Evolutionary conservation across 176 grass and related monocot genomes (phyloP).

Genomic region (Carex littledalei): DNA sequence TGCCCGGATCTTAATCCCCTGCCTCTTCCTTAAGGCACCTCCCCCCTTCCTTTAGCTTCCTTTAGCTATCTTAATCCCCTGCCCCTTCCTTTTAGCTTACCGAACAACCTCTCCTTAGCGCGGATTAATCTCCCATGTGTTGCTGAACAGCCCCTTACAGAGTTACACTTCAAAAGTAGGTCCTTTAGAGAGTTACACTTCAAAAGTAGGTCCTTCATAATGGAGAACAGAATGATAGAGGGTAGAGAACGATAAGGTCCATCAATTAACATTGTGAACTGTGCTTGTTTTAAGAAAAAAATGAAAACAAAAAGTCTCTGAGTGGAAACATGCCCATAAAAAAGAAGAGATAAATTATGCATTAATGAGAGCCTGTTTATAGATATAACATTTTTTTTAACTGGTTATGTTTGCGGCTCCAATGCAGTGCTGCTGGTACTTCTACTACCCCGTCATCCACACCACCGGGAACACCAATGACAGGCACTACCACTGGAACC

Average conservation of each 20-base stretch:
- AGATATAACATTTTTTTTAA: background rate
- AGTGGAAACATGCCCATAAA: background rate
- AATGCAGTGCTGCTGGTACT: constrained; percentile 38
- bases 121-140: too few relatives aligned
- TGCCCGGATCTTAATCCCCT: too few relatives aligned
- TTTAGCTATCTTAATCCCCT: too few relatives aligned
- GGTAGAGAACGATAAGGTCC: background rate
- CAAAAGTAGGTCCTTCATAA: background rate
- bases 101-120: too few relatives aligned
- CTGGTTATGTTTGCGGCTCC: background rate
- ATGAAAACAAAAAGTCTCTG: background rate
- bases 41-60: too few relatives aligned
- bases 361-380: background rate
- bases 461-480: constrained; percentile 1
- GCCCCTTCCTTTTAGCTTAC: too few relatives aligned
- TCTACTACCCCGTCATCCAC: constrained; percentile 26
- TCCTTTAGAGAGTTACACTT: background rate
- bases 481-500: too few relatives aligned
- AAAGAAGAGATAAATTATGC: background rate
- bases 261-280: background rate
- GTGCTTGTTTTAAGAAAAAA: background rate
- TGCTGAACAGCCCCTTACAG: too few relatives aligned
- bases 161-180: too few relatives aligned
- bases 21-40: too few relatives aligned
- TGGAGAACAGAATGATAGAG: background rate